Evolutionary conservation across 1,284 basidiomycete species (phyloP).

Genomic region (Wallemia mellicola): DNA sequence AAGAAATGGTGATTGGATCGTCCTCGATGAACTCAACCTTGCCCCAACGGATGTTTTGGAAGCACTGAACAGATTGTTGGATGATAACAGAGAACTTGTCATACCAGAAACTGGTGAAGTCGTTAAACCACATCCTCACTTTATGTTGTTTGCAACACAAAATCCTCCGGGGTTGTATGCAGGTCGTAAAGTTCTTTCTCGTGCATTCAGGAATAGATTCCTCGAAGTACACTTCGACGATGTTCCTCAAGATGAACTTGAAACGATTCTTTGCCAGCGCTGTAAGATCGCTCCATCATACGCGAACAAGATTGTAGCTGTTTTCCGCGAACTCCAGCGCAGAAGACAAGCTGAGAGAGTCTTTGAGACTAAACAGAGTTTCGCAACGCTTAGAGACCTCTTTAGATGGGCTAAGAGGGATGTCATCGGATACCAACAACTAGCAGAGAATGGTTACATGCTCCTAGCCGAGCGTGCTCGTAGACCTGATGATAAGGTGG

Average conservation of each 20-base stretch:
- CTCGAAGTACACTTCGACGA: constrained; percentile 95
- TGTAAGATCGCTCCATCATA: constrained; percentile 78
- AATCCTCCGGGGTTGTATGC: constrained; percentile 95
- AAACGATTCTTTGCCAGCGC: constrained; percentile 66
- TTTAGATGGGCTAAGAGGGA: constrained; percentile 90
- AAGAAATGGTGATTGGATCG: constrained; percentile 85
- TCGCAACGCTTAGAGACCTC: constrained; percentile 82
- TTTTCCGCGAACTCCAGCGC: constrained; percentile 79
- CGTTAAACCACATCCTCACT: constrained; percentile 71
- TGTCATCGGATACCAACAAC: constrained; percentile 52
- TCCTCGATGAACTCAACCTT: constrained; percentile 87
- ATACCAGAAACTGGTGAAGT: constrained; percentile 93
- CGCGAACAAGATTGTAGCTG: constrained; percentile 60
- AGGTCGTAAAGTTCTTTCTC: constrained; percentile 75
- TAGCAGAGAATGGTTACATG: constrained; percentile 95
- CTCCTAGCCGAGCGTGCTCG: constrained; percentile 74
- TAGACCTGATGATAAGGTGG: constrained; percentile 48
- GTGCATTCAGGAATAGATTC: constrained; percentile 95
- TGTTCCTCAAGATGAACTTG: constrained; percentile 74
- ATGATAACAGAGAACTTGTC: constrained; percentile 88
- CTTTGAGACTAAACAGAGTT: constrained; percentile 91
- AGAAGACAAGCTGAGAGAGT: constrained; percentile 66
- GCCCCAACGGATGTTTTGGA: constrained; percentile 96
- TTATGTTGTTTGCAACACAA: constrained; percentile 95
- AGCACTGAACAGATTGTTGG: constrained; percentile 79